Base-by-base conservation (phyloP, 257 asterid species). In the Solanum chilense region DNA sequence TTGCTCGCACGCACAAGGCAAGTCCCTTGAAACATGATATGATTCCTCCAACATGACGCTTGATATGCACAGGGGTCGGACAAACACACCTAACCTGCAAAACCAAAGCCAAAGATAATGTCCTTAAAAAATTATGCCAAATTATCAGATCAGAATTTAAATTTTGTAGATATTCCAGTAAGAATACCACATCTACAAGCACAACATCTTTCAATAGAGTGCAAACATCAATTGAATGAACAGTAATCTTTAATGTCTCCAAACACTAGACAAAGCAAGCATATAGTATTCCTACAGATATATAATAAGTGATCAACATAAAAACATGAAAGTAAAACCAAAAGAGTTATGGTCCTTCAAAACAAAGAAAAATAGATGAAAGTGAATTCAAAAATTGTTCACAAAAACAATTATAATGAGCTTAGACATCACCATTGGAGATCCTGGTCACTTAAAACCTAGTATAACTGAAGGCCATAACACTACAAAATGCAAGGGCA, bases 21-120 rank as follows among this genome's bases (percentile, higher is more conserved):
- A 91, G 76, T 91, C 93, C 86, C 93, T 88, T 10, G 95, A 88
- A 42, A 94, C 93, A 89, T 92, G 82, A 90, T 90, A 91, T 70
- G 95, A 87, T 49, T 93, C 93, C 89, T 93, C 95, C 91, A 93
- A 90, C 98, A 95, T 94, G 85, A 70, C 45, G 82, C 21, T 58
- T 81, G 78, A 81, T 62, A 58, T 45, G 87, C 85, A 81, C 68
- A 81, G 85, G 44, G 31, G 85, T 80, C 42, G 10, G 85, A 81
- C 14, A 81, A 81, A 12, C 66, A 80, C 68, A 45, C 68, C 69
- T 49, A 29, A 52, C 69, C 85, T 81, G 69, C 27, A 81, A 49
- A 49, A 18, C 20, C 69, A 49, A 81, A 81, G 45, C 27, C 52
- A 41, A n/a, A 45, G 25, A 27, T 21, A 35, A n/a, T n/a, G 41